A percentile compares a stretch with the other conserved stretches of the same genome.
Evolutionary conservation across 371 early-diverging fungal species (phyloP).

Genomic region (Mortierella sp.): DNA sequence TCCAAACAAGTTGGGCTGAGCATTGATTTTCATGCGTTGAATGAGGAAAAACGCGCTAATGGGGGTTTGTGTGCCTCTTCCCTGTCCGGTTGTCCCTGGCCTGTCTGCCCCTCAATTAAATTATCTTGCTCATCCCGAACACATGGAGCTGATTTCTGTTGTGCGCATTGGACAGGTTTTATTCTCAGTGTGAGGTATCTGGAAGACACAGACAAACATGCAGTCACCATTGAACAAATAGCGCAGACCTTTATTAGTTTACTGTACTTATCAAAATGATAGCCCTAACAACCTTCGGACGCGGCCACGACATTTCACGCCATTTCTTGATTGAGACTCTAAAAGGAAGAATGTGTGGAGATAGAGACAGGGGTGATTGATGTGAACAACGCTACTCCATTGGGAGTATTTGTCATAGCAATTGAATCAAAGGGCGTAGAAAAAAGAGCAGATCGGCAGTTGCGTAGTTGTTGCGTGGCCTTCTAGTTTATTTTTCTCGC

Average conservation of each 20-base stretch:
- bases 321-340: background rate
- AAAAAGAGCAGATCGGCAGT: background rate
- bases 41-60: background rate
- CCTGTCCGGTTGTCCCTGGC: background rate
- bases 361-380: too few relatives aligned
- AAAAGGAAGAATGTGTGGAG: background rate
- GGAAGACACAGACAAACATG: background rate
- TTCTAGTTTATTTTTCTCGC: background rate
- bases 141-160: background rate
- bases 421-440: background rate
- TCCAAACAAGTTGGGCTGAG: background rate
- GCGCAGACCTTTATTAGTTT: background rate
- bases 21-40: background rate
- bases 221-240: background rate
- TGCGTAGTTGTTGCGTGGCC: conserved; percentile 11
- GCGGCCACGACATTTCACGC: conserved; percentile 14
- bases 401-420: background rate
- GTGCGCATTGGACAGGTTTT: background rate
- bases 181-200: background rate
- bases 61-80: background rate
- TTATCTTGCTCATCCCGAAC: background rate
- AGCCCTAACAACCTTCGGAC: background rate
- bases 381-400: background rate
- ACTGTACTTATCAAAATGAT: too few relatives aligned
- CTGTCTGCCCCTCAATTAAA: background rate